A percentile compares a stretch with the other conserved stretches of the same genome.
These are phyloP conservation scores for Diospyros kaki DNA, from an alignment of 148 eudicot species.

Conservation along the genomic window DNA sequence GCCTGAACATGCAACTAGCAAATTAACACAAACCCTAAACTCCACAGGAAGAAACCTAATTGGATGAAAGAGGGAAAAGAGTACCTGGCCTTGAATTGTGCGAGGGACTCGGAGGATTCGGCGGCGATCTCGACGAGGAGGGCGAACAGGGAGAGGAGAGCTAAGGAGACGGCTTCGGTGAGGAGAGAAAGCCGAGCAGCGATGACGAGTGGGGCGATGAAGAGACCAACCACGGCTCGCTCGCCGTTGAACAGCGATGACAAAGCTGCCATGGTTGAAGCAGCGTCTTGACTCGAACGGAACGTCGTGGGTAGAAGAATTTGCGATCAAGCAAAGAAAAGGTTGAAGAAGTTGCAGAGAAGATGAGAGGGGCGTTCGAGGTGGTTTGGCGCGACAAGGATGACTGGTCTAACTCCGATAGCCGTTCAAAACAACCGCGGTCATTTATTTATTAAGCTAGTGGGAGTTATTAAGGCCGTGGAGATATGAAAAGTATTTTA, in stretches of 20 bases:
- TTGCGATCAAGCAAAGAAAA: background rate
- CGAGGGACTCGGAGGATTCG: constrained; percentile 34
- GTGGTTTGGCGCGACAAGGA: no score
- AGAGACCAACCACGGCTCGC: constrained; percentile 65
- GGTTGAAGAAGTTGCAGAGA: no score
- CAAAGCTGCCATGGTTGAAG: constrained; percentile 27
- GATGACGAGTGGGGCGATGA: constrained; percentile 35
- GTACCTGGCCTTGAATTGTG: constrained; percentile 52
- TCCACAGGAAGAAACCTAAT: background rate
- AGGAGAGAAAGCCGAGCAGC: constrained; percentile 48
- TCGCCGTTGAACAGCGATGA: constrained; percentile 71
- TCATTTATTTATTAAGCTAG: no score
- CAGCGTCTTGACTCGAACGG: background rate
- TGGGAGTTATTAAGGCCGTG: no score
- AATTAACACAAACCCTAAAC: background rate
- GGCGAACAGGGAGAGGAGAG: constrained; percentile 46
- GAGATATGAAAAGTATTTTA: no score
- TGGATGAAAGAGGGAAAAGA: background rate
- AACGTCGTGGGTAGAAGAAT: background rate
- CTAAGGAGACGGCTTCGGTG: constrained; percentile 42
- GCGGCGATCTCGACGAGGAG: constrained; percentile 54
- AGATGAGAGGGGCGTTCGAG: no score
- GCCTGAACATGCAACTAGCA: constrained; percentile 34
- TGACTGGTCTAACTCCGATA: no score
- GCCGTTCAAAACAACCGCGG: no score